phyloP scores from a whole-genome alignment of 495 filamentous ascomycete genomes.

The Hyaloscypha hepaticicola region DNA sequence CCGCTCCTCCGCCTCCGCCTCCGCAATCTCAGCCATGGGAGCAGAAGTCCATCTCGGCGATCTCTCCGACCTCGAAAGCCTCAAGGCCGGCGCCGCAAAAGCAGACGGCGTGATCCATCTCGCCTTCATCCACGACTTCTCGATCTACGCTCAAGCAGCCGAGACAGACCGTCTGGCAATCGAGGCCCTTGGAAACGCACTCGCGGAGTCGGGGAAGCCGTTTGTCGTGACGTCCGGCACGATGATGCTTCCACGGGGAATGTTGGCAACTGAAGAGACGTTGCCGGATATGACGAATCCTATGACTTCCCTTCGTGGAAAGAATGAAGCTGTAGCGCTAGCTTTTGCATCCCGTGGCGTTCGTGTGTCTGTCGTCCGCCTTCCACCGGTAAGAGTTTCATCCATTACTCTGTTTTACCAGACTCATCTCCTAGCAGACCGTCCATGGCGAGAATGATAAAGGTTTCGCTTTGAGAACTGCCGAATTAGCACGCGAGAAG shows the following conservation, averaged over 20 bases:
- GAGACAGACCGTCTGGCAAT: conserved; percentile 39
- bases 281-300: background rate
- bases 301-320: conserved; percentile 28
- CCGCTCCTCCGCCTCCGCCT: conserved; percentile 38
- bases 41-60: conserved; percentile 38
- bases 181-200: conserved; percentile 36
- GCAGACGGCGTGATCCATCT: conserved; percentile 47
- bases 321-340: conserved; percentile 34
- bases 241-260: conserved; percentile 34
- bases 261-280: conserved; percentile 35
- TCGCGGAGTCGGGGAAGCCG: conserved; percentile 35
- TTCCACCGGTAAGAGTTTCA: conserved; percentile 33
- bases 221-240: conserved; percentile 47
- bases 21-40: conserved; percentile 33
- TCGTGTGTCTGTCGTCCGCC: conserved; percentile 38
- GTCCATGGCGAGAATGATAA: conserved; percentile 42
- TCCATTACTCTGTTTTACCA: background rate
- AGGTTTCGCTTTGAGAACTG: conserved; percentile 38
- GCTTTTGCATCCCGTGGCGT: conserved; percentile 37
- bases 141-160: conserved; percentile 34
- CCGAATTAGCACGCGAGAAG: conserved; percentile 35
- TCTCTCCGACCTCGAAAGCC: conserved; percentile 38
- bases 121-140: conserved; percentile 47
- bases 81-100: conserved; percentile 37
- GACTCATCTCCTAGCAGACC: conserved; percentile 12